A percentile compares a stretch with the other conserved stretches of the same genome.
phyloP scores from a whole-genome alignment of 306 rosid species.

The Cicer chorassanicum region DNA sequence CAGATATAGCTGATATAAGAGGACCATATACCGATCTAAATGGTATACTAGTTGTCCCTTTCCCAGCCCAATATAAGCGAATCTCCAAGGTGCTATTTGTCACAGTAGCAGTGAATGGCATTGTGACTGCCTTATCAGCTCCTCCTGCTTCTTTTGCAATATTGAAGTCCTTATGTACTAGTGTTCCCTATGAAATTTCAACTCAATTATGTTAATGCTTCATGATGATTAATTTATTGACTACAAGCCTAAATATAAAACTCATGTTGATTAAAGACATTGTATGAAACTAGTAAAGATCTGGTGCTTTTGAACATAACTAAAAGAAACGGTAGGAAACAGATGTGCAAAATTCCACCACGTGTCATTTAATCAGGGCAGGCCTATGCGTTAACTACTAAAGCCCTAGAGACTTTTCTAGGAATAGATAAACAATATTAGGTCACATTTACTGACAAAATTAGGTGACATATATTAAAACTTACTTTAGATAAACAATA shows the following conservation, averaged over 20 bases:
- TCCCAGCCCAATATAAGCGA: constrained; percentile 22
- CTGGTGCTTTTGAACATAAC: too few species aligned
- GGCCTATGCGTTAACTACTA: too few species aligned
- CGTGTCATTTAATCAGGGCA: too few species aligned
- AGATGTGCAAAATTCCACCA: too few species aligned
- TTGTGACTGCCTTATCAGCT: background rate
- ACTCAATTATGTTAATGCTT: background rate
- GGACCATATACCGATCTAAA: constrained; percentile 1
- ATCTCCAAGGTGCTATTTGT: background rate
- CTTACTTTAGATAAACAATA: background rate
- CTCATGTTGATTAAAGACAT: too few species aligned
- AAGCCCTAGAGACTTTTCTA: background rate
- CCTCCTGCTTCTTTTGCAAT: constrained; percentile 4
- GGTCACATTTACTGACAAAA: too few species aligned
- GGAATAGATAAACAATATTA: background rate
- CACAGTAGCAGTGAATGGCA: background rate
- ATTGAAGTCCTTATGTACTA: constrained; percentile 4
- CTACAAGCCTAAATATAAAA: background rate
- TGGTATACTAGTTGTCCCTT: constrained; percentile 2
- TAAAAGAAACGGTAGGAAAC: too few species aligned
- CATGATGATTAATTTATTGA: background rate
- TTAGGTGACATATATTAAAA: too few species aligned
- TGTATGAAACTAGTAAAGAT: too few species aligned
- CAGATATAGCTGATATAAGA: constrained; percentile 17
- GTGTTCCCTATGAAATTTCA: background rate